phyloP scores from a whole-genome alignment of 306 rosid genomes.

The Prunus fruticosa region DNA sequence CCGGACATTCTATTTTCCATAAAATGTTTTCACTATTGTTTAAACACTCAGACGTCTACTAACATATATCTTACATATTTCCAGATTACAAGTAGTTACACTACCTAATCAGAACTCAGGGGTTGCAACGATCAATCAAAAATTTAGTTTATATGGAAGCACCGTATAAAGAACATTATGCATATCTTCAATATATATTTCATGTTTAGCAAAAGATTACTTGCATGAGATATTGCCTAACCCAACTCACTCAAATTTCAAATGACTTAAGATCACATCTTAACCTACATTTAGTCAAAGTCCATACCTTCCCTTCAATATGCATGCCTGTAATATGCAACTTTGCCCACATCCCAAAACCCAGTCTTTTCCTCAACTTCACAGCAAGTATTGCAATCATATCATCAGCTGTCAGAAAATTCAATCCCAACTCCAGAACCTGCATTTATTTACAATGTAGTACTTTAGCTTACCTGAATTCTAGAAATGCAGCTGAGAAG shows the following conservation, averaged over 20 bases:
- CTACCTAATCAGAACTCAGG: too few species aligned
- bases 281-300: not conserved
- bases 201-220: not conserved
- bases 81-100: not conserved
- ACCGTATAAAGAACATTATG: not conserved
- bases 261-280: not conserved
- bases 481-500: not conserved
- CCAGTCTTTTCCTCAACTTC: conserved; percentile 74
- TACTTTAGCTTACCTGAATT: not conserved
- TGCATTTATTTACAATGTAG: conserved; percentile 16
- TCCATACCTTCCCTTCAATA: conserved; percentile 77
- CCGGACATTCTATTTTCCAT: not conserved
- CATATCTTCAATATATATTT: not conserved
- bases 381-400: conserved; percentile 85
- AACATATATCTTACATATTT: not conserved
- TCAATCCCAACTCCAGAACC: conserved; percentile 88
- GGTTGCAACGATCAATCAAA: too few species aligned
- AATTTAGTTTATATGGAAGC: too few species aligned
- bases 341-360: conserved; percentile 82
- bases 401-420: conserved; percentile 83
- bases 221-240: not conserved
- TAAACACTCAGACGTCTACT: not conserved
- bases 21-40: not conserved
- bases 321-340: conserved; percentile 85
- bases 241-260: too few species aligned